A percentile compares a stretch with the other conserved stretches of the same genome.
phyloP scores from a whole-genome alignment of 164 flowering plant genomes.

The Dillenia turbinata region DNA sequence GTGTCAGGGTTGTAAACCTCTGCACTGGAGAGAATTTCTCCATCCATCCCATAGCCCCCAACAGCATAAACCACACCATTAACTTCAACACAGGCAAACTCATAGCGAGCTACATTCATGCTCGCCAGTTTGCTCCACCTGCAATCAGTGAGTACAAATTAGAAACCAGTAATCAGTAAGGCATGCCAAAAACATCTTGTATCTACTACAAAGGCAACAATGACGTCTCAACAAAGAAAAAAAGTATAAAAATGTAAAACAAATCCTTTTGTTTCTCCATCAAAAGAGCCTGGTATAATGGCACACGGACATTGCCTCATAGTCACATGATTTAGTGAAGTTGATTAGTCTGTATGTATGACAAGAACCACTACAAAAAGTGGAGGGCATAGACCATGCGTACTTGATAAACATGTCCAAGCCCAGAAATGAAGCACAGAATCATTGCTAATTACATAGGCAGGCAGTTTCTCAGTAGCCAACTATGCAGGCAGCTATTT shows the following conservation, averaged over 20 bases:
- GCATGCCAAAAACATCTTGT: too few relatives aligned
- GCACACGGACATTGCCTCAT: not conserved
- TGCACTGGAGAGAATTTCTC: conserved; percentile 71
- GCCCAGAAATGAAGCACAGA: too few relatives aligned
- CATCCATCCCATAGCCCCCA: conserved; percentile 81
- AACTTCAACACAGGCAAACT: conserved; percentile 90
- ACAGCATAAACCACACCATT: conserved; percentile 74
- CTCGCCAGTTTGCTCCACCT: conserved; percentile 78
- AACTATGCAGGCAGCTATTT: too few relatives aligned
- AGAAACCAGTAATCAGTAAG: not conserved
- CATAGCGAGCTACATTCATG: conserved; percentile 87
- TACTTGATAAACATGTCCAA: too few relatives aligned
- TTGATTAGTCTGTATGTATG: not conserved
- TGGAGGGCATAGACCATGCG: too few relatives aligned
- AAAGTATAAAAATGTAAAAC: not conserved
- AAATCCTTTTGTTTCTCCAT: too few relatives aligned
- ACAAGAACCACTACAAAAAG: not conserved
- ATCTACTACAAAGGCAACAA: too few relatives aligned
- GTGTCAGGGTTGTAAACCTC: conserved; percentile 81
- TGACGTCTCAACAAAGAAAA: not conserved
- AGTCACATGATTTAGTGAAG: not conserved
- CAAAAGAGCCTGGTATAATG: too few relatives aligned
- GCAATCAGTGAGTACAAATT: conserved; percentile 14
- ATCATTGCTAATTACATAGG: too few relatives aligned
- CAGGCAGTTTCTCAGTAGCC: too few relatives aligned